phyloP scores from a whole-genome alignment of 345 rosid species.

The Sapria himalayana region DNA sequence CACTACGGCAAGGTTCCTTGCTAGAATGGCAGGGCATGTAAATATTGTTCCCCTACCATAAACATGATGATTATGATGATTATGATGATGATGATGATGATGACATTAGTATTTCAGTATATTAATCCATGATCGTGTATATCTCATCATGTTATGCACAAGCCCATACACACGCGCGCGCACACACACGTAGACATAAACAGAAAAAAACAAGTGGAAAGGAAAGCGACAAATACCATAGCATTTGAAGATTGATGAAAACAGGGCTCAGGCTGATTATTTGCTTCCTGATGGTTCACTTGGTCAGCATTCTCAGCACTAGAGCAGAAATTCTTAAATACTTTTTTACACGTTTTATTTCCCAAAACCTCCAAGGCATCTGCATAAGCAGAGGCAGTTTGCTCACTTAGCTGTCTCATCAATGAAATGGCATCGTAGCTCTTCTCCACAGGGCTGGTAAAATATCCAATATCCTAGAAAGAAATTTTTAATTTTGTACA shows the following conservation, averaged over 20 bases:
- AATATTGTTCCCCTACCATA: no score
- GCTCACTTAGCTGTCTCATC: slow-evolving; percentile 81
- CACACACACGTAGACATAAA: no score
- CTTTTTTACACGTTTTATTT: slow-evolving; percentile 40
- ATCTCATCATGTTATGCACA: no score
- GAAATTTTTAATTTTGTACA: background rate
- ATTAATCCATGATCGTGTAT: no score
- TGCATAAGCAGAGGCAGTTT: slow-evolving; percentile 66
- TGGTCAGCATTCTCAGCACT: slow-evolving; percentile 17
- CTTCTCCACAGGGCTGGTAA: slow-evolving; percentile 71
- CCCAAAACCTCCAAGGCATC: slow-evolving; percentile 87
- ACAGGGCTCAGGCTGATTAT: slow-evolving; percentile 17
- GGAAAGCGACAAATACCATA: no score
- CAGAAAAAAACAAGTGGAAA: no score
- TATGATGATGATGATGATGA: no score
- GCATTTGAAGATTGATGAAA: slow-evolving; percentile 28
- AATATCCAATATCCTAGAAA: slow-evolving; percentile 69
- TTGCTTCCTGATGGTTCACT: slow-evolving; percentile 16
- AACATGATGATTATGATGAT: no score
- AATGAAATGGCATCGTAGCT: slow-evolving; percentile 84
- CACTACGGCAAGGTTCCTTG: no score
- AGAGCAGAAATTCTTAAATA: slow-evolving; percentile 21
- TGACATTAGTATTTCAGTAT: no score
- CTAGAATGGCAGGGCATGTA: no score
- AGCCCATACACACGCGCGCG: no score